Evolutionary conservation across 1,284 basidiomycete genomes (phyloP).

Genomic region (Testicularia cyperi): DNA sequence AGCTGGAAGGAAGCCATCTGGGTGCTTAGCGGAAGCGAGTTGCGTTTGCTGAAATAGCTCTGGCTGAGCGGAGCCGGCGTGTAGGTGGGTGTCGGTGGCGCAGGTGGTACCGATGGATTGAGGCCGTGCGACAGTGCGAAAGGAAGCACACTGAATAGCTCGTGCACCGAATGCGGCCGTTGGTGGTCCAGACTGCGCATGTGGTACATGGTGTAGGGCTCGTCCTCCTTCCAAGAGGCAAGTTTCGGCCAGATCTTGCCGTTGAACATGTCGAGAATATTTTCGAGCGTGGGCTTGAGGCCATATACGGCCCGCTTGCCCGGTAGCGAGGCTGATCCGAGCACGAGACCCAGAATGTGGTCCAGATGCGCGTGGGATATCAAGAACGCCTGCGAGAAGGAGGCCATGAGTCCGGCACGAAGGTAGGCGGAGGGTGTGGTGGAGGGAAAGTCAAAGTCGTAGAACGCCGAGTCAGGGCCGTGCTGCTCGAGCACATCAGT

Average conservation of each 20-base stretch:
- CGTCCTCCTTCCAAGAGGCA: constrained; percentile 69
- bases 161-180: constrained; percentile 21
- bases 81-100: constrained; percentile 48
- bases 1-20: constrained; percentile 34
- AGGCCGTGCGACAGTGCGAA: constrained; percentile 51
- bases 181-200: constrained; percentile 49
- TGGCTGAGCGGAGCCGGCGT: constrained; percentile 20
- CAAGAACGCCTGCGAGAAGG: constrained; percentile 61
- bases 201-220: constrained; percentile 50
- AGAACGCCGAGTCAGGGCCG: constrained; percentile 43
- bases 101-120: constrained; percentile 39
- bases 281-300: constrained; percentile 68
- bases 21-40: constrained; percentile 42
- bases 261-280: constrained; percentile 73
- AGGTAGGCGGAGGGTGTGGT: constrained; percentile 34
- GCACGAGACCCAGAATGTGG: constrained; percentile 72
- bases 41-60: constrained; percentile 46
- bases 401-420: constrained; percentile 50
- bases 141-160: constrained; percentile 38
- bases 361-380: constrained; percentile 80
- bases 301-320: constrained; percentile 72
- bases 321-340: constrained; percentile 72
- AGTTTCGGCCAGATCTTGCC: constrained; percentile 79
- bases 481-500: constrained; percentile 46
- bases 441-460: constrained; percentile 45